phyloP scores from a whole-genome alignment of 1,284 basidiomycete genomes.

The Ceratobasidium sp. region DNA sequence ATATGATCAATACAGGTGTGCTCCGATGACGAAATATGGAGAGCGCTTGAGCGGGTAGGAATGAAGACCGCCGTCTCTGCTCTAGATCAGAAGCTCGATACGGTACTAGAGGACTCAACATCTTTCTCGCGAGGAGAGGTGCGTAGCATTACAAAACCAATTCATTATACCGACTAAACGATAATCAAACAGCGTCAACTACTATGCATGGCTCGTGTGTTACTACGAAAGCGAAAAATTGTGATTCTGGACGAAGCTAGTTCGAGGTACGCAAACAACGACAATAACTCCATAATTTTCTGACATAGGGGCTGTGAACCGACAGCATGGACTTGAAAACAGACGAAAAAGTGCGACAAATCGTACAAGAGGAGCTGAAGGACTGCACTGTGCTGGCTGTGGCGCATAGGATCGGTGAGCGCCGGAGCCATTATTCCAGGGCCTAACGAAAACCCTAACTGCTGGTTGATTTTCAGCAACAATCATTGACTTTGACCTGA shows the following conservation, averaged over 20 bases:
- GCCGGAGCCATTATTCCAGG: no score
- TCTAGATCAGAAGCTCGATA: conserved; percentile 12
- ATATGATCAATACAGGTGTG: no score
- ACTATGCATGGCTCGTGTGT: conserved; percentile 57
- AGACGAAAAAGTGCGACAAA: conserved; percentile 4
- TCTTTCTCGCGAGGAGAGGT: conserved; percentile 46
- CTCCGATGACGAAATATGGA: conserved; percentile 14
- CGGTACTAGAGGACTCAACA: conserved; percentile 49
- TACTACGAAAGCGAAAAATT: conserved; percentile 56
- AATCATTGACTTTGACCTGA: conserved; percentile 38
- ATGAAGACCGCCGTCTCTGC: conserved; percentile 7
- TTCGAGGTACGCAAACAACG: not conserved
- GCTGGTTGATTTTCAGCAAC: conserved; percentile 1
- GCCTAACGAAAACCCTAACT: not conserved
- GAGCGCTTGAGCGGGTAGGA: conserved; percentile 1
- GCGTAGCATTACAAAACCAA: conserved; percentile 22
- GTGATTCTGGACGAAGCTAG: conserved; percentile 57
- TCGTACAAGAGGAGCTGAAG: conserved; percentile 16
- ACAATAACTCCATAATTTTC: not conserved
- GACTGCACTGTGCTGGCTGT: conserved; percentile 35
- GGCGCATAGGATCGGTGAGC: conserved; percentile 38
- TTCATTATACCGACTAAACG: conserved; percentile 46
- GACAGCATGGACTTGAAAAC: conserved; percentile 45
- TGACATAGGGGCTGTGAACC: no score
- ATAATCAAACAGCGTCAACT: conserved; percentile 56